Conservation (phyloP, 805 yeast genomes). For the Suhomyces sp. region DNA sequence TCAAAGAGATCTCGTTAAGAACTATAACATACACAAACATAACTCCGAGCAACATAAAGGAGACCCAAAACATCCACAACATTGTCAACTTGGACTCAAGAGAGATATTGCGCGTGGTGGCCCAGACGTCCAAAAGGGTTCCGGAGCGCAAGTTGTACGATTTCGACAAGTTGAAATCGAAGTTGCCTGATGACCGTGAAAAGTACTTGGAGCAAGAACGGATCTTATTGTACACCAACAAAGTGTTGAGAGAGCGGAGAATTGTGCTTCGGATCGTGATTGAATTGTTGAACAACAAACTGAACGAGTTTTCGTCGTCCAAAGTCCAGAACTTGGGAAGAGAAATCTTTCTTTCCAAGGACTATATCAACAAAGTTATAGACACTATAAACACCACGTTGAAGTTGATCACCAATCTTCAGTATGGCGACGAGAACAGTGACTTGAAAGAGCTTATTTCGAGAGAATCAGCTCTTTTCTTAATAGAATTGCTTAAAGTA, state of each 20-base stretch:
- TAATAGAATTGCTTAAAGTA: slow-evolving; percentile 34
- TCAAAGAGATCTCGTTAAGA: slow-evolving; percentile 38
- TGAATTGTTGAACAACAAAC: slow-evolving; percentile 21
- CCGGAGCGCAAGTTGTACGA: slow-evolving; percentile 29
- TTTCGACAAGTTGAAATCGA: slow-evolving; percentile 24
- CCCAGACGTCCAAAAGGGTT: slow-evolving; percentile 35
- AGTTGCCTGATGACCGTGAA: slow-evolving; percentile 36
- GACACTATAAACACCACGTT: slow-evolving; percentile 3
- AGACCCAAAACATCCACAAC: slow-evolving; percentile 40
- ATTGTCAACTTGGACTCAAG: slow-evolving; percentile 36
- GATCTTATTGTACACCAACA: slow-evolving; percentile 31
- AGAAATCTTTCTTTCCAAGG: slow-evolving; percentile 33
- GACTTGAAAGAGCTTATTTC: slow-evolving; percentile 18
- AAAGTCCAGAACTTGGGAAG: slow-evolving; percentile 37
- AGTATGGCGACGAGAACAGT: slow-evolving; percentile 13
- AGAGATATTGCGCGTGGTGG: slow-evolving; percentile 50
- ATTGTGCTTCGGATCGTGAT: slow-evolving; percentile 42
- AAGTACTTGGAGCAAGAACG: slow-evolving; percentile 26
- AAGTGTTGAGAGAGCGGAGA: slow-evolving; percentile 52
- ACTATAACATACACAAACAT: slow-evolving; percentile 37
- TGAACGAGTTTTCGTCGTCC: slow-evolving; percentile 17
- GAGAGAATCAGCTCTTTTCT: slow-evolving; percentile 31
- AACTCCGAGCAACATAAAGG: slow-evolving; percentile 29
- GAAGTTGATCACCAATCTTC: slow-evolving; percentile 6
- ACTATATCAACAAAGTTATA: slow-evolving; percentile 22